phyloP scores from a whole-genome alignment of 441 rosid species.

The Adansonia grandidieri region DNA sequence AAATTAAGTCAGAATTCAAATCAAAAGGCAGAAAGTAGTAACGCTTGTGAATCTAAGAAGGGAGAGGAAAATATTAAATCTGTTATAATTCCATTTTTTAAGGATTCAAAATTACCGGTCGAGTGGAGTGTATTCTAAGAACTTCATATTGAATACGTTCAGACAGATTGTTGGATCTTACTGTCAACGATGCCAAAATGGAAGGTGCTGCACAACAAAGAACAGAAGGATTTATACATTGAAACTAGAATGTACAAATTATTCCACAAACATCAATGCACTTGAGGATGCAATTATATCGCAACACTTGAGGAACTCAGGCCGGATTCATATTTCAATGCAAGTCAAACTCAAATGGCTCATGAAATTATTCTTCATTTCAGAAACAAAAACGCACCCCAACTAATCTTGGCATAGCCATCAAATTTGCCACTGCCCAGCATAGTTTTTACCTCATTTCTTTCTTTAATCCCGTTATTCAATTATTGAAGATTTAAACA shows the following conservation, averaged over 20 bases:
- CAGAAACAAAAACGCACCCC: not conserved
- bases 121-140: conserved; percentile 81
- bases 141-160: conserved; percentile 59
- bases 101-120: conserved; percentile 52
- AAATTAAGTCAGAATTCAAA: conserved; percentile 10
- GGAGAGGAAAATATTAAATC: conserved; percentile 10
- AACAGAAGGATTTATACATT: not conserved
- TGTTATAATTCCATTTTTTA: not conserved
- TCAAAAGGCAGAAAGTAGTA: conserved; percentile 2
- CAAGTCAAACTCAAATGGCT: not conserved
- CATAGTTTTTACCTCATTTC: not conserved
- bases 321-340: not conserved
- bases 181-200: not conserved
- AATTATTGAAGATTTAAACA: not conserved
- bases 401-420: not conserved
- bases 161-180: not conserved
- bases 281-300: not conserved
- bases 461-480: not conserved
- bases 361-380: not conserved
- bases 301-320: not conserved
- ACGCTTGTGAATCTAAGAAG: not conserved
- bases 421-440: not conserved
- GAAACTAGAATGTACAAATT: conserved; percentile 2
- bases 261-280: not conserved
- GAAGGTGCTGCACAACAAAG: not conserved